These are phyloP conservation scores for Poronia punctata DNA, from an alignment of 495 filamentous ascomycete species.

Conservation along the genomic window DNA sequence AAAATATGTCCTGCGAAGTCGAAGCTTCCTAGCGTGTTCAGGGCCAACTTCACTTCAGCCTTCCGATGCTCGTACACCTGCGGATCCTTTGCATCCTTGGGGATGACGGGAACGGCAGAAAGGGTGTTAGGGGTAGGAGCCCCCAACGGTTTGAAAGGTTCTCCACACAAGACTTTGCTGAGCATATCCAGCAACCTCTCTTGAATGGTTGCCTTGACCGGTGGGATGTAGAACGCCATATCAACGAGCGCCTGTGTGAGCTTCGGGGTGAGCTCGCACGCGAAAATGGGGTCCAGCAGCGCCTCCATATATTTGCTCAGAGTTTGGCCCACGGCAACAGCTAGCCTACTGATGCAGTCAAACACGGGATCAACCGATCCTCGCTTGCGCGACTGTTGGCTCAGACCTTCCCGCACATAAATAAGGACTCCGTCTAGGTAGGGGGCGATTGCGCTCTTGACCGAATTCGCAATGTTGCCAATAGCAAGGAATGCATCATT, in stretches of 20 bases:
- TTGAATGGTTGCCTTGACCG: slow-evolving; percentile 85
- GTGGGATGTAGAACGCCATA: slow-evolving; percentile 97
- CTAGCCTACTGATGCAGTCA: slow-evolving; percentile 93
- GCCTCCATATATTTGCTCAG: slow-evolving; percentile 98
- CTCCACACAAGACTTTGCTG: slow-evolving; percentile 85
- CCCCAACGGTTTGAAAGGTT: slow-evolving; percentile 84
- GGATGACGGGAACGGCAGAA: slow-evolving; percentile 68
- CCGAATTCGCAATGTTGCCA: slow-evolving; percentile 91
- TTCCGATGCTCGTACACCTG: slow-evolving; percentile 66
- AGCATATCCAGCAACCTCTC: slow-evolving; percentile 91
- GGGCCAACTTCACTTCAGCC: slow-evolving; percentile 80
- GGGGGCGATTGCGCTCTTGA: slow-evolving; percentile 85
- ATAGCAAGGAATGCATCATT: slow-evolving; percentile 92
- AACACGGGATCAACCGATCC: slow-evolving; percentile 87
- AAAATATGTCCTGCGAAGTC: slow-evolving; percentile 90
- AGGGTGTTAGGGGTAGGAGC: slow-evolving; percentile 62
- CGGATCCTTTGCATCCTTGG: slow-evolving; percentile 78
- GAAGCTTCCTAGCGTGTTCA: slow-evolving; percentile 91
- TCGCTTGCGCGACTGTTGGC: slow-evolving; percentile 67
- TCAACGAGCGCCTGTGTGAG: slow-evolving; percentile 92
- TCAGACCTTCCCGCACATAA: slow-evolving; percentile 84
- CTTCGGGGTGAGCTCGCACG: slow-evolving; percentile 85
- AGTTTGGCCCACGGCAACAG: slow-evolving; percentile 88
- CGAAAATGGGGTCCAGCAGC: slow-evolving; percentile 91
- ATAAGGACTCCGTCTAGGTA: slow-evolving; percentile 91